Evolutionary conservation across 179 eudicot genomes (phyloP).

Genomic region (Beta macrorhiza): DNA sequence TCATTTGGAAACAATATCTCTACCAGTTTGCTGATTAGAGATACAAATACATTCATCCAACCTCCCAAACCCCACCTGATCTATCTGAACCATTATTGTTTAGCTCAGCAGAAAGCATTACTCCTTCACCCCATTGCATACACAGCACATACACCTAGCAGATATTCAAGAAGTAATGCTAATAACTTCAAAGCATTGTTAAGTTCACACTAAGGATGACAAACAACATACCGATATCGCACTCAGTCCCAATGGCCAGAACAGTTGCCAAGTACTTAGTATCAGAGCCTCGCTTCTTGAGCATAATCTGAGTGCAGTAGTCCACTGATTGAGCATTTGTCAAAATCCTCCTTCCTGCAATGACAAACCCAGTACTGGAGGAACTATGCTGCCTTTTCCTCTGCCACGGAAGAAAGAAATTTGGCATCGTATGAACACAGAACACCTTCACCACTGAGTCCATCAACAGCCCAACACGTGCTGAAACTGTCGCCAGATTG

Average conservation of each 20-base stretch:
- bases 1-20: not conserved
- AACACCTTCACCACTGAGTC: slow-evolving; percentile 95
- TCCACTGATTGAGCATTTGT: slow-evolving; percentile 93
- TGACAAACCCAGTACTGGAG: slow-evolving; percentile 81
- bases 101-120: not conserved
- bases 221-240: slow-evolving; percentile 67
- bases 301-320: slow-evolving; percentile 85
- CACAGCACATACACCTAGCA: not conserved
- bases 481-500: slow-evolving; percentile 20
- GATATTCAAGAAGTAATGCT: not conserved
- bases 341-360: slow-evolving; percentile 65
- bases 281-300: slow-evolving; percentile 88
- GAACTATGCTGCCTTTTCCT: slow-evolving; percentile 85
- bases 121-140: not conserved
- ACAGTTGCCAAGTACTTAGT: slow-evolving; percentile 84
- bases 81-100: not conserved
- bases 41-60: not conserved
- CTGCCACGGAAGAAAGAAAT: slow-evolving; percentile 91
- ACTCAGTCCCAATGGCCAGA: slow-evolving; percentile 85
- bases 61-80: not conserved
- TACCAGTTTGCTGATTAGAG: not conserved
- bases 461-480: slow-evolving; percentile 59
- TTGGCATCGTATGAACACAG: slow-evolving; percentile 81
- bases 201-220: not conserved
- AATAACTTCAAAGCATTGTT: not conserved